Evolutionary conservation across 1,284 basidiomycete species (phyloP).

Genomic region (Hypsizygus ulmarius): DNA sequence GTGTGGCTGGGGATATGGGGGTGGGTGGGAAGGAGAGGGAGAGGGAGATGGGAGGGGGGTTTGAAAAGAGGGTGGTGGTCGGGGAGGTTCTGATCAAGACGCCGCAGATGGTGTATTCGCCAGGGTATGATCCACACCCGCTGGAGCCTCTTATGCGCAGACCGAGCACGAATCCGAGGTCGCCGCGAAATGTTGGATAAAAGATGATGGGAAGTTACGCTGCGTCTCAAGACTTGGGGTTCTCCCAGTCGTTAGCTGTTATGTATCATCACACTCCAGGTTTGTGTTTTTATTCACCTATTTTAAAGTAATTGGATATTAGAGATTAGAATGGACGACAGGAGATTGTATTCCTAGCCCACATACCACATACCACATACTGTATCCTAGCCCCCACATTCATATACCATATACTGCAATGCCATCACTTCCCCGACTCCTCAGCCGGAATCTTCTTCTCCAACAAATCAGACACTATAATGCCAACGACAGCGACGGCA

Average conservation of each 20-base stretch:
- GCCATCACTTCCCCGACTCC: slow-evolving; percentile 7
- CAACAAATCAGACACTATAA: slow-evolving; percentile 54
- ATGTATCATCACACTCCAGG: no score
- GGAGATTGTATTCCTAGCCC: neutral
- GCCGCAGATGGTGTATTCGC: slow-evolving; percentile 25
- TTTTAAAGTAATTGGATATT: no score
- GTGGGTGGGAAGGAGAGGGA: slow-evolving; percentile 15
- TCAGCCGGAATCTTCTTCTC: slow-evolving; percentile 43
- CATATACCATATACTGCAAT: slow-evolving; percentile 9
- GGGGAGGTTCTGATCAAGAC: slow-evolving; percentile 11
- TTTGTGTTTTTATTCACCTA: no score
- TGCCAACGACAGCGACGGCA: slow-evolving; percentile 47
- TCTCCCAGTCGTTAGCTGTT: no score
- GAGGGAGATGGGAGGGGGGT: slow-evolving; percentile 16
- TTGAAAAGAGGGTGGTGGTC: no score
- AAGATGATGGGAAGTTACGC: no score
- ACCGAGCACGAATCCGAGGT: slow-evolving; percentile 24
- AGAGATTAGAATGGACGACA: neutral
- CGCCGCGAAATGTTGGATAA: slow-evolving; percentile 16
- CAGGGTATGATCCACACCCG: slow-evolving; percentile 29
- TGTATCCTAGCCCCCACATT: slow-evolving; percentile 14
- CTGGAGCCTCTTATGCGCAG: slow-evolving; percentile 33
- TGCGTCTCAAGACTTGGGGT: no score
- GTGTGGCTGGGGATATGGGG: slow-evolving; percentile 6
- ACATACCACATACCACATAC: slow-evolving; percentile 1